Evolutionary conservation across 768 basidiomycete species (phyloP).

Genomic region (Chiua virens): DNA sequence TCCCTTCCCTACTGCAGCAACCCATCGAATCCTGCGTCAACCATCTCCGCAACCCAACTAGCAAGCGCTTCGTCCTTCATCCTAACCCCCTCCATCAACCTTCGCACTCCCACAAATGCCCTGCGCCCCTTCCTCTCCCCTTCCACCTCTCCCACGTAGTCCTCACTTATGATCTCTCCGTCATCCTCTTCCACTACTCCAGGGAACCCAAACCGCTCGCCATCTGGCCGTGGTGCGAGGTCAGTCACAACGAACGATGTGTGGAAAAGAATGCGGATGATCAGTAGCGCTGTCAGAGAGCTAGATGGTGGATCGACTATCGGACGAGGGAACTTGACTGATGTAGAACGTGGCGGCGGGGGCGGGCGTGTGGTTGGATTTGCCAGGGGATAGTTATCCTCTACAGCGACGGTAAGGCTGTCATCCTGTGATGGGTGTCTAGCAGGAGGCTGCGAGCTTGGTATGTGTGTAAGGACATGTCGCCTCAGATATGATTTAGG

Average conservation of each 20-base stretch:
- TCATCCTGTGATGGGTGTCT: conserved; percentile 74
- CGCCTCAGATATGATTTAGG: conserved; percentile 54
- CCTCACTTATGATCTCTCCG: conserved; percentile 49
- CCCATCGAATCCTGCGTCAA: conserved; percentile 46
- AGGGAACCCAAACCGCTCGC: conserved; percentile 90
- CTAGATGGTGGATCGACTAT: conserved; percentile 65
- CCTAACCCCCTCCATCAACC: conserved; percentile 61
- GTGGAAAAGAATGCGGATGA: conserved; percentile 81
- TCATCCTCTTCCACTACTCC: conserved; percentile 77
- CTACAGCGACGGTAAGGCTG: conserved; percentile 64
- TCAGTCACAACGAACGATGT: conserved; percentile 72
- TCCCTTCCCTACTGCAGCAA: conserved; percentile 20
- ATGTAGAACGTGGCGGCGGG: conserved; percentile 68
- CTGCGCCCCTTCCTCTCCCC: conserved; percentile 70
- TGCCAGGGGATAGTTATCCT: conserved; percentile 54
- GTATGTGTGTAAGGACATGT: conserved; percentile 78
- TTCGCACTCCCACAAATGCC: conserved; percentile 64
- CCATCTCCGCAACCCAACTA: conserved; percentile 62
- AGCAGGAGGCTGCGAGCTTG: conserved; percentile 51
- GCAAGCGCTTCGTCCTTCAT: conserved; percentile 63
- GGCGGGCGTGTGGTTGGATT: conserved; percentile 66
- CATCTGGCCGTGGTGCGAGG: conserved; percentile 65
- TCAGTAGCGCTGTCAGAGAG: conserved; percentile 77
- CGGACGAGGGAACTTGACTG: conserved; percentile 59
- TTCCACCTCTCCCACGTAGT: conserved; percentile 51